Conservation (phyloP, 1,139 yeast genomes). For the Pichia sp. region DNA sequence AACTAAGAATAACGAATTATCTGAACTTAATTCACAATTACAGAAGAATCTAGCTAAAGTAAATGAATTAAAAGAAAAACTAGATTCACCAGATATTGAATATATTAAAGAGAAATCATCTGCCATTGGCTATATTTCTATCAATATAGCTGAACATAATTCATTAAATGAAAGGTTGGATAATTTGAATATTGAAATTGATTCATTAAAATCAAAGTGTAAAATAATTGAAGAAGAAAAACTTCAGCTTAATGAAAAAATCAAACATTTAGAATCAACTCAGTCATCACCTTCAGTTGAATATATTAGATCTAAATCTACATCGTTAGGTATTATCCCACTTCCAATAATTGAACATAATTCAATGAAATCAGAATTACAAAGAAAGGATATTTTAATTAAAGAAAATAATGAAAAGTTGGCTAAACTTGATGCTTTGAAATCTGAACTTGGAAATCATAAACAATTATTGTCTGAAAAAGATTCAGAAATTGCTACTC, state of each 20-base stretch:
- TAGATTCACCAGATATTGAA: conserved; percentile 22
- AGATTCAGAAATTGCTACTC: not conserved
- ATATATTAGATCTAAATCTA: conserved; percentile 28
- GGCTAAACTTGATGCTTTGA: not conserved
- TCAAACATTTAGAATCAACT: conserved; percentile 1
- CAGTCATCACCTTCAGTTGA: conserved; percentile 27
- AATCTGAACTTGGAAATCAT: conserved; percentile 1
- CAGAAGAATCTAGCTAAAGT: conserved; percentile 1
- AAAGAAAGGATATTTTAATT: conserved; percentile 6
- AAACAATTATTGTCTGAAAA: not conserved
- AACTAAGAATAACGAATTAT: conserved; percentile 4
- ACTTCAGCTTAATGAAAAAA: conserved; percentile 4
- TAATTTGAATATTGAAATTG: conserved; percentile 1
- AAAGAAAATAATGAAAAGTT: conserved; percentile 4
- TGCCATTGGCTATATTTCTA: conserved; percentile 10
- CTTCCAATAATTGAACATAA: conserved; percentile 28
- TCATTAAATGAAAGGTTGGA: not conserved
- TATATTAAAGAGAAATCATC: conserved; percentile 13
- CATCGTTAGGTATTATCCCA: conserved; percentile 18
- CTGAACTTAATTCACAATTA: conserved; percentile 1
- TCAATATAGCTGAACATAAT: conserved; percentile 27
- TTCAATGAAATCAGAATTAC: conserved; percentile 18
- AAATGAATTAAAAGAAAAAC: not conserved
- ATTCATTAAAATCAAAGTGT: conserved; percentile 1
- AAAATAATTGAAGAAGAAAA: conserved; percentile 6